Evolutionary conservation across 352 stramenopile species (phyloP), one percentile per base, ranked within the genome.

Genomic region (Globisporangium yorkense): DNA sequence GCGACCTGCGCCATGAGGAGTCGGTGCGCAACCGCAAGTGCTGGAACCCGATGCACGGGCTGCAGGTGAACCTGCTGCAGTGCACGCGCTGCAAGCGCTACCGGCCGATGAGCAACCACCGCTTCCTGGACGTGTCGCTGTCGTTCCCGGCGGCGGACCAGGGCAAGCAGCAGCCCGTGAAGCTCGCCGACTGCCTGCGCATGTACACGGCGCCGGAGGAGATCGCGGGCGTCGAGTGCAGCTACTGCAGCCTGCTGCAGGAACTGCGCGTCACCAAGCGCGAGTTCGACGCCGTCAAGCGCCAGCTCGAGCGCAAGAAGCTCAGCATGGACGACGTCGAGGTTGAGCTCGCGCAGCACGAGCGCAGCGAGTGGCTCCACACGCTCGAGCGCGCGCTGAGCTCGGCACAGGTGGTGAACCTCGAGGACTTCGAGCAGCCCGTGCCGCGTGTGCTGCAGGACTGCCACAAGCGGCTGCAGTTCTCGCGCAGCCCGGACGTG

Each of bases 41-140:
- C 45, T 89, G 80, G 79, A 92, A 92, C 54, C 85, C 85, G 15
- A 54, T 95, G 33, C 74, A 89, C 27, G 85, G 85, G 0, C 69
- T 92, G 1, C 75, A 92, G 51, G 83, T 92, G n/a, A 89, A 89
- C 57, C 57, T 93, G 53, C 64, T 95, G 60, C 75, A 88, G 61
- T 95, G 85, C 63, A 68, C 65, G 8, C 63, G 66, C n/a, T 95
- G 85, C 54, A 63, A 62, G 39, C 65, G 71, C 24, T 88, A 87
- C 57, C 76, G 79, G 0, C 81, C 85, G 18, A 79, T 95, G 60
- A 80, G 67, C 15, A 89, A 89, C 61, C 74, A 88, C 49, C 82
- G 77, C 1, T 92, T 95, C 51, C 63, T 91, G 45, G 80, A 89
- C 54, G 70, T 95, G 2, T 89, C 79, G 49, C 67, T 95, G 13